A percentile compares a stretch with the other conserved stretches of the same genome.
phyloP scores from a whole-genome alignment of 2,329 filamentous ascomycete species.

The Penicillium brasilianum region DNA sequence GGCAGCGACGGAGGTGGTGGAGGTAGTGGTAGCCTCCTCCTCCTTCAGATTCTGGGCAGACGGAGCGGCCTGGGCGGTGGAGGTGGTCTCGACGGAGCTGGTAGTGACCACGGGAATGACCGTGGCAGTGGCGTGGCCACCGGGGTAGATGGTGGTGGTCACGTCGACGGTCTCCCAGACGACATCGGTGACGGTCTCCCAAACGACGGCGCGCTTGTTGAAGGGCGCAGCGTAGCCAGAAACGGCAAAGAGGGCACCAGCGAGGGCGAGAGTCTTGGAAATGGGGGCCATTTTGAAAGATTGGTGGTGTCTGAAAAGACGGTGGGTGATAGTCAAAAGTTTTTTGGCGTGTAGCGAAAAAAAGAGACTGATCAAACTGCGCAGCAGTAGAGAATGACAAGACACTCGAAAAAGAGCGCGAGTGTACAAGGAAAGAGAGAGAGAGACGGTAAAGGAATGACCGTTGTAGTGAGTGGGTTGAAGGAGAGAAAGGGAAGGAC shows the following conservation, averaged over 20 bases:
- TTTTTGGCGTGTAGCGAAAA: background rate
- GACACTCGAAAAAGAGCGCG: conserved; percentile 29
- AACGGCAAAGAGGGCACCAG: conserved; percentile 42
- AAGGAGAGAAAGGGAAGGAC: conserved; percentile 13
- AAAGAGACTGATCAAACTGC: conserved; percentile 25
- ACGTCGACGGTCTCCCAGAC: conserved; percentile 56
- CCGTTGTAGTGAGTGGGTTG: conserved; percentile 17
- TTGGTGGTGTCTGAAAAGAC: conserved; percentile 6
- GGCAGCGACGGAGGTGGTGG: conserved; percentile 7
- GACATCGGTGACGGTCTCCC: conserved; percentile 55
- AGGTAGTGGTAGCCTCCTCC: conserved; percentile 20
- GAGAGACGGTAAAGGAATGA: conserved; percentile 13
- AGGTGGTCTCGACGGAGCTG: conserved; percentile 23
- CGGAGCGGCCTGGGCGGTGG: conserved; percentile 11
- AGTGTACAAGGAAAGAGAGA: conserved; percentile 23
- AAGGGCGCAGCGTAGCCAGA: conserved; percentile 39
- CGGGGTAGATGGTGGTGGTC: conserved; percentile 54
- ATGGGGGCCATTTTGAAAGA: conserved; percentile 43
- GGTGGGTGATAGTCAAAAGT: conserved; percentile 6
- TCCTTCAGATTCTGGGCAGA: background rate
- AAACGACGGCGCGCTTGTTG: conserved; percentile 52
- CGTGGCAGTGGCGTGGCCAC: conserved; percentile 29
- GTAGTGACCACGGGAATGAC: conserved; percentile 31
- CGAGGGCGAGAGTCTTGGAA: conserved; percentile 44
- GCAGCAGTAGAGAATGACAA: conserved; percentile 29